phyloP scores from a whole-genome alignment of 805 yeast genomes.

The Maudiozyma turicensis region DNA sequence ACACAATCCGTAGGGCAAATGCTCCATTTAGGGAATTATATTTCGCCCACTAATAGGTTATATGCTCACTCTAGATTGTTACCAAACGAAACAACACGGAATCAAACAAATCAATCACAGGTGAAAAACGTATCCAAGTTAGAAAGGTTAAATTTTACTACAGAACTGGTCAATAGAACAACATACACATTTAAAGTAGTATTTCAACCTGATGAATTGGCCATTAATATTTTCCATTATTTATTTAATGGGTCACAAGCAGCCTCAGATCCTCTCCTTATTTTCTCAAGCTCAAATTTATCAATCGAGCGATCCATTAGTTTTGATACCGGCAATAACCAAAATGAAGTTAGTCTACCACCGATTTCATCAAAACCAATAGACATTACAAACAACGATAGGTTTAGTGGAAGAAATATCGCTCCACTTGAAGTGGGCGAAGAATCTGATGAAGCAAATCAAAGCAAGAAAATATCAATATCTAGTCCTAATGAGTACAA shows the following conservation, averaged over 20 bases:
- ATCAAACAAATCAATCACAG: not conserved
- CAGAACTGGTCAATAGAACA: constrained; percentile 6
- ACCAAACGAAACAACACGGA: not conserved
- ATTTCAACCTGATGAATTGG: constrained; percentile 24
- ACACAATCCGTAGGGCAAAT: not conserved
- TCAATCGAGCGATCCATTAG: not conserved
- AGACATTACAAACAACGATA: not conserved
- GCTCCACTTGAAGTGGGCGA: not conserved
- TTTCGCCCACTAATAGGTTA: not conserved
- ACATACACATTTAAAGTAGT: constrained; percentile 7
- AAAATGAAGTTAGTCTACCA: not conserved
- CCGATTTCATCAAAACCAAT: not conserved
- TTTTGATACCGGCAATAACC: not conserved
- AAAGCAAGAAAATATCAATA: not conserved
- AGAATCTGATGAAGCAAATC: not conserved
- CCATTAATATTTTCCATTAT: constrained; percentile 17
- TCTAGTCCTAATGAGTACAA: not conserved
- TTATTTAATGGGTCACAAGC: constrained; percentile 22
- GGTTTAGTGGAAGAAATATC: not conserved
- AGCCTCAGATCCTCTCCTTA: constrained; percentile 19
- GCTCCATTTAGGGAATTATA: not conserved
- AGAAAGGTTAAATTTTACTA: constrained; percentile 5
- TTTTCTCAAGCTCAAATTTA: constrained; percentile 11
- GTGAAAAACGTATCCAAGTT: not conserved
- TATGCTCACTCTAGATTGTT: not conserved